Evolutionary conservation across 2,329 filamentous ascomycete genomes (phyloP), one percentile per base, ranked within the genome.

Genomic region (Cryphonectria naterciae): DNA sequence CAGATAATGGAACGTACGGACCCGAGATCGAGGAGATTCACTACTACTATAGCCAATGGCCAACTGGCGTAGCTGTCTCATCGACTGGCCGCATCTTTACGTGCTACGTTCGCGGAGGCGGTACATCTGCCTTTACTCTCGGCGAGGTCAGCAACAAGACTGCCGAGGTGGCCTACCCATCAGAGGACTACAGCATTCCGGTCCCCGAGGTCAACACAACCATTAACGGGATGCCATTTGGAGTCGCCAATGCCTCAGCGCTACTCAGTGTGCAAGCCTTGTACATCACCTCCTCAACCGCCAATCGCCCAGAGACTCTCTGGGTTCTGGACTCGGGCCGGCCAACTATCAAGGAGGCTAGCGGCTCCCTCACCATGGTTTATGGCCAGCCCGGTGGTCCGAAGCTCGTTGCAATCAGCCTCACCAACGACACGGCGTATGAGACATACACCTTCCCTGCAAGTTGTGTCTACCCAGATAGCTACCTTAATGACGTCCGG

Each of bases 1-100:
- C 22, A 52, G 83, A 86, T 73, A 82, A 82, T 68, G 84, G 84
- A n/a, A 82, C 81, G 3, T 84, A 84, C 63, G 83, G 84, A 3
- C 83, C 83, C 0, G 73, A 77, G 1, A 76, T 86, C 4, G 84
- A 86, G 73, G 83, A 86, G 73, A 81, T 82, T 52, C 83, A 86
- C 73, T 85, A 85, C 74, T 85, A 80, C 75, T 83, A 83, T 69
- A 80, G 81, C 39, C 81, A 84, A 74, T 84, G 81, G 82, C 83
- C 82, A 1, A 83, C 83, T 32, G 83, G 83, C 6, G 79, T 85
- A 10, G 81, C 83, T 22, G 79, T 83, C 2, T 82, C 82, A 1
- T 81, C 78, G 19, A 78, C 77, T 37, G 81, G 82, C n/a, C 77
- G 82, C 13, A 76, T 84, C 52, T 85, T 85, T 72, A 78, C 81